phyloP scores from a whole-genome alignment of 2,329 filamentous ascomycete species.

The Onygenales sp. region DNA sequence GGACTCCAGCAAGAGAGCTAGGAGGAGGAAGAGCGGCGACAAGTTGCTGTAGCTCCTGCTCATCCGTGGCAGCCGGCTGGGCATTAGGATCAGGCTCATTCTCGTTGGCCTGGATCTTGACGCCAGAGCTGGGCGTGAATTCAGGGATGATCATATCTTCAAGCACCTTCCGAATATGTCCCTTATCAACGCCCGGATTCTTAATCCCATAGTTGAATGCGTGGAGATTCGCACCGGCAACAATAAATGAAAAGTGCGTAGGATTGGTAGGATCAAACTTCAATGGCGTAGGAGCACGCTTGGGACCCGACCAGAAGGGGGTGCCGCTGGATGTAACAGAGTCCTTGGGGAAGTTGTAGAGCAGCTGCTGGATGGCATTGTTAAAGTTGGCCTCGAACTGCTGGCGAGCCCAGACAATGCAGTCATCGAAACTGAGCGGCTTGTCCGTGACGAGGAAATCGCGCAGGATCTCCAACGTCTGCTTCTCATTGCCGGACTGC shows the following conservation, averaged over 20 bases:
- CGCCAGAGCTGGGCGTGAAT: conserved; percentile 77
- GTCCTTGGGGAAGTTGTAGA: conserved; percentile 97
- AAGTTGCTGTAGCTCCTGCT: conserved; percentile 65
- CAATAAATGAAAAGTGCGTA: conserved; percentile 79
- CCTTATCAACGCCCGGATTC: conserved; percentile 60
- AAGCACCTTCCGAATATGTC: conserved; percentile 68
- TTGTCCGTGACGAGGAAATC: conserved; percentile 89
- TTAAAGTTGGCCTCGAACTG: conserved; percentile 96
- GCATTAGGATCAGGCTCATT: conserved; percentile 90
- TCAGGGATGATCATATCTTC: conserved; percentile 94
- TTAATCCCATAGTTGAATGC: conserved; percentile 98
- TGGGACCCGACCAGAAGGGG: conserved; percentile 95
- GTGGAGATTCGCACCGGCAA: conserved; percentile 82
- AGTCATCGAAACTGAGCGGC: conserved; percentile 87
- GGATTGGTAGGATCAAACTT: conserved; percentile 79
- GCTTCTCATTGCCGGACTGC: conserved; percentile 90
- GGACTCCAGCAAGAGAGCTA: conserved; percentile 76
- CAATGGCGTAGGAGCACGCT: conserved; percentile 85
- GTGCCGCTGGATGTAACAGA: conserved; percentile 78
- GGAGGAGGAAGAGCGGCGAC: conserved; percentile 64
- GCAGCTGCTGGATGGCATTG: conserved; percentile 87
- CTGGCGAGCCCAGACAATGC: conserved; percentile 86
- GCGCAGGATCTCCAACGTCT: conserved; percentile 79
- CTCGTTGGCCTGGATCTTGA: conserved; percentile 96
- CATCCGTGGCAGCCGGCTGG: conserved; percentile 56